Evolutionary conservation across 148 eudicot genomes (phyloP).

Genomic region (Simmondsia chinensis): DNA sequence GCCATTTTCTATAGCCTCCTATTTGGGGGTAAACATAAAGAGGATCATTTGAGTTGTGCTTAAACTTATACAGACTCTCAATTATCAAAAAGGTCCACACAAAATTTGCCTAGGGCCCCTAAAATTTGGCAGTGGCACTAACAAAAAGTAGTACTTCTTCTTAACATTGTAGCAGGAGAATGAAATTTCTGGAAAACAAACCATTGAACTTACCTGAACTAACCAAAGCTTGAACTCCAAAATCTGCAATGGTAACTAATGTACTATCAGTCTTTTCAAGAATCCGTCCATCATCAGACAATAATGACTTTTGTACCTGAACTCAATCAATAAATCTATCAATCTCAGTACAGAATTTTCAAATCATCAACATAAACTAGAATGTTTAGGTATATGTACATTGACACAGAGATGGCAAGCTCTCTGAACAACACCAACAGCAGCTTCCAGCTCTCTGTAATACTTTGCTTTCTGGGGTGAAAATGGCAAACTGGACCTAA

Average conservation of each 20-base stretch:
- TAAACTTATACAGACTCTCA: background rate
- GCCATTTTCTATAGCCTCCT: too few relatives aligned
- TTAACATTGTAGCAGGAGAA: too few relatives aligned
- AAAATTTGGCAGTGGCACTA: too few relatives aligned
- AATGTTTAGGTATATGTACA: too few relatives aligned
- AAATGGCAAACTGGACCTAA: conserved; percentile 61
- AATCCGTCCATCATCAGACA: conserved; percentile 39
- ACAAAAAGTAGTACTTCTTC: too few relatives aligned
- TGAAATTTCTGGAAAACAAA: too few relatives aligned
- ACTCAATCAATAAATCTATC: conserved; percentile 4
- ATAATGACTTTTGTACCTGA: conserved; percentile 71
- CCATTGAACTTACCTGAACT: conserved; percentile 49
- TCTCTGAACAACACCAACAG: conserved; percentile 69
- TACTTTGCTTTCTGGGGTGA: conserved; percentile 53
- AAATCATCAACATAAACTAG: background rate
- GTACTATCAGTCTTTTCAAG: conserved; percentile 74
- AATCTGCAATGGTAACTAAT: conserved; percentile 91
- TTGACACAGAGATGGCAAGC: conserved; percentile 85
- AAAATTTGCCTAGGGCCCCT: too few relatives aligned
- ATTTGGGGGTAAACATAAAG: too few relatives aligned
- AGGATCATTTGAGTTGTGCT: background rate
- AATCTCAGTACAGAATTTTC: background rate
- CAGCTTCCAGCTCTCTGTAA: conserved; percentile 62
- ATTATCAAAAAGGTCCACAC: background rate
- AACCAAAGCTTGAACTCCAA: conserved; percentile 92